Percentiles rank a stretch among this genome's conserved stretches.
Evolutionary conservation across 169 alveolate genomes (phyloP).

Genomic region (Cryptosporidium sp.): DNA sequence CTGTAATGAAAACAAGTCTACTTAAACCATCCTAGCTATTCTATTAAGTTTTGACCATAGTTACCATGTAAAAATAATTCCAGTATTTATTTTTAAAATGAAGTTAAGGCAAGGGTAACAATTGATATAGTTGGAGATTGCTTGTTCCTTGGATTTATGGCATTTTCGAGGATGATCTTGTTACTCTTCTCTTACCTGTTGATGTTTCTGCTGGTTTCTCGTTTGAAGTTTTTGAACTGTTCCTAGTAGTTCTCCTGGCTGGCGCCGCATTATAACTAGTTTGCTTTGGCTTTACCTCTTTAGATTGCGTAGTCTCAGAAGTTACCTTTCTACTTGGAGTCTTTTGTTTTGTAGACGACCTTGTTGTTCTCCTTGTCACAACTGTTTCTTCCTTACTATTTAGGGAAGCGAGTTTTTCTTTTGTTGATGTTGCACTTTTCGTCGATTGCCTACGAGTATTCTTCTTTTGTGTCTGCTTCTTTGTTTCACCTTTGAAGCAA

Average conservation of each 20-base stretch:
- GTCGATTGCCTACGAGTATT: constrained; percentile 26
- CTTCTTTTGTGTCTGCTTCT: constrained; percentile 43
- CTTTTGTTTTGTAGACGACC: constrained; percentile 36
- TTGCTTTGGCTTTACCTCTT: not conserved
- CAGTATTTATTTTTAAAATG: not conserved
- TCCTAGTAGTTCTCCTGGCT: constrained; percentile 39
- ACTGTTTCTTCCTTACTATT: not conserved
- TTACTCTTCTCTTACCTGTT: constrained; percentile 29
- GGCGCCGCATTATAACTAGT: not conserved
- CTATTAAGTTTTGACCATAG: not conserved
- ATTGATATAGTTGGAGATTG: not conserved
- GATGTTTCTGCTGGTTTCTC: constrained; percentile 13
- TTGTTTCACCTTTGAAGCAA: constrained; percentile 30
- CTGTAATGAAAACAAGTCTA: not conserved
- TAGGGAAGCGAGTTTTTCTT: not conserved
- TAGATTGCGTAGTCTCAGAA: not conserved
- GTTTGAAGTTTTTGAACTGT: constrained; percentile 5
- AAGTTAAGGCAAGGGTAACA: not conserved
- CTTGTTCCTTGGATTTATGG: not conserved
- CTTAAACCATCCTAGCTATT: not conserved
- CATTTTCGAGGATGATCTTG: constrained; percentile 56
- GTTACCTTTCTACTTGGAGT: constrained; percentile 59
- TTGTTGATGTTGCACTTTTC: constrained; percentile 8
- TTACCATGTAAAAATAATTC: not conserved
- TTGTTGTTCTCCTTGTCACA: constrained; percentile 25